Evolutionary conservation across 345 rosid species (phyloP), one percentile per base, ranked within the genome.

Genomic region (Angophora floribunda): DNA sequence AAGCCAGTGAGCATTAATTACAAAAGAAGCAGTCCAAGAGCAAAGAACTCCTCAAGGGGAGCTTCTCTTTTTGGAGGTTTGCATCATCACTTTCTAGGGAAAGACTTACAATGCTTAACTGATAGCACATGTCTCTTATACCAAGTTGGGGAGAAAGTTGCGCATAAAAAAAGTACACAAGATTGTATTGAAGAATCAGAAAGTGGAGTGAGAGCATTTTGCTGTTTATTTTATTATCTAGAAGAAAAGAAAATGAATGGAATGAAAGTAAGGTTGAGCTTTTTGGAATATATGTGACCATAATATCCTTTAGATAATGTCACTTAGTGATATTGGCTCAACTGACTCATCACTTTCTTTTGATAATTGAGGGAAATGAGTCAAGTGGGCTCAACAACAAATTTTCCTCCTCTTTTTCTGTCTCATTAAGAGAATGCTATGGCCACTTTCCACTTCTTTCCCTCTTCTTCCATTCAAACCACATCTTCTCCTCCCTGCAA

Each of bases 41-140:
- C 97, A 57, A 97, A 94, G 93, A 93, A 91, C 92, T 89, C 96
- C 52, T 91, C 97, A 1, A 94, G 98, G 92, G 99, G 97, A 90
- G 91, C 88, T 86, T 97, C 99, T 89, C 95, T 95, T 67, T 98
- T 98, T 93, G 98, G 98, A 92, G 99, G 99, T 98, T 88, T 87
- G 92, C 70, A 78, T 90, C 36, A 52, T 86, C n/a, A 75, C 49
- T 26, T 75, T 75, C 49, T 36, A 75, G 82, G 82, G 24, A 75
- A 36, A 75, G 49, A 75, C 13, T 75, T 36, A 75, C 41, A 75
- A 75, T 41, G 49, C 28, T 41, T 75, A 19, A 75, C 82, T 19
- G 49, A 41, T 75, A 22, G 82, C 82, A 75, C 82, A 10, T 75
- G 82, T 19, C 82, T 75, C 13, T 41, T 75, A 5, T 75, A 75